These are phyloP conservation scores for Musa beccarii DNA, from an alignment of 176 grass and related monocot species.

Conservation along the genomic window DNA sequence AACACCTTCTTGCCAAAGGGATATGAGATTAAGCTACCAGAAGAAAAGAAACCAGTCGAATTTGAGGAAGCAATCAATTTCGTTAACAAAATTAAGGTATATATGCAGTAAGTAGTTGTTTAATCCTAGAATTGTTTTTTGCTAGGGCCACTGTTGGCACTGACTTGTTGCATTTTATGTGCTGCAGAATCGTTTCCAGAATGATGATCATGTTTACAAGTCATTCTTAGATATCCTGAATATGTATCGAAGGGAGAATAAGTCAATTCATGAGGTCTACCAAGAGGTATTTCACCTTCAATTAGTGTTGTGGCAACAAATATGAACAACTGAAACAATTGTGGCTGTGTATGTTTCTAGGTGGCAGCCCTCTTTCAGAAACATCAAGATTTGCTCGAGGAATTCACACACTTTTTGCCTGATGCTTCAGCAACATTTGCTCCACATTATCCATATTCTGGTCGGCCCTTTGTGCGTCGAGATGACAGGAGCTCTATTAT, in stretches of 20 bases:
- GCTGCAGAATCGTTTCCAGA: constrained; percentile 74
- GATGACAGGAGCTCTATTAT: constrained; percentile 66
- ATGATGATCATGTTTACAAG: constrained; percentile 95
- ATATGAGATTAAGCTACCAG: constrained; percentile 89
- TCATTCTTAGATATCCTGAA: constrained; percentile 96
- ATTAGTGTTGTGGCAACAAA: not conserved
- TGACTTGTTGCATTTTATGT: constrained; percentile 12
- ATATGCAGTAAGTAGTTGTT: constrained; percentile 3
- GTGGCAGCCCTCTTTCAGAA: constrained; percentile 65
- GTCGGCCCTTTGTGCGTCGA: constrained; percentile 42
- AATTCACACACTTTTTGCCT: constrained; percentile 94
- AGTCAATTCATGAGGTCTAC: constrained; percentile 94
- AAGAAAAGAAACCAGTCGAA: constrained; percentile 97
- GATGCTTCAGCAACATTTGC: constrained; percentile 57
- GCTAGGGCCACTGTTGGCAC: too few species aligned
- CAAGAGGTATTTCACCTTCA: constrained; percentile 50
- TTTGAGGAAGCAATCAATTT: constrained; percentile 98
- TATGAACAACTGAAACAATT: not conserved
- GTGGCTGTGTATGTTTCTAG: constrained; percentile 27
- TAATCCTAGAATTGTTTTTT: not conserved
- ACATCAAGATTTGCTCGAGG: constrained; percentile 88
- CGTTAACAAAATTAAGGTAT: constrained; percentile 97
- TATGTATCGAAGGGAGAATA: constrained; percentile 98
- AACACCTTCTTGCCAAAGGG: constrained; percentile 97
- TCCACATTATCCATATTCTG: constrained; percentile 34